phyloP scores from a whole-genome alignment of 179 eudicot genomes.

The Monotropa hypopitys region DNA sequence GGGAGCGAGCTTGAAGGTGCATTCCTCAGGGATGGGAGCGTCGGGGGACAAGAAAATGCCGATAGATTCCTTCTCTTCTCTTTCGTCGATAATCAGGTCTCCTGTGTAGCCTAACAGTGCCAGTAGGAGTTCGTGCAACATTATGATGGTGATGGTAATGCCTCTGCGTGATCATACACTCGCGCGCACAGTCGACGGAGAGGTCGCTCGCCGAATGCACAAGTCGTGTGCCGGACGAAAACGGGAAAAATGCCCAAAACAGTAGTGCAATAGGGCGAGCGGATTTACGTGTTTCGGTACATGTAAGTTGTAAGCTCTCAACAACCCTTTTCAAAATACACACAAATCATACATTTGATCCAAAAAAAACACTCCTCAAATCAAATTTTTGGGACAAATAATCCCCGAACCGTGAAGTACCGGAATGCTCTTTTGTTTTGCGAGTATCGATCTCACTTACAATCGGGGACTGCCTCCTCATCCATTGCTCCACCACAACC shows the following conservation, averaged over 20 bases:
- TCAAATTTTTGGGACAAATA: no score
- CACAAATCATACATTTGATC: no score
- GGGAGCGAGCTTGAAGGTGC: slow-evolving; percentile 78
- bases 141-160: slow-evolving; percentile 6
- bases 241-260: background rate
- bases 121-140: slow-evolving; percentile 81
- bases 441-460: no score
- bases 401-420: no score
- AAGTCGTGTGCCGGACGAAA: background rate
- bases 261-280: no score
- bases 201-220: background rate
- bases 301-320: no score
- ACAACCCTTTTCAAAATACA: no score
- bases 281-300: no score
- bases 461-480: no score
- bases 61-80: slow-evolving; percentile 32
- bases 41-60: slow-evolving; percentile 35
- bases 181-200: background rate
- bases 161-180: background rate
- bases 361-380: no score
- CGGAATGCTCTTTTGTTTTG: no score
- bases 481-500: no score
- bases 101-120: slow-evolving; percentile 91
- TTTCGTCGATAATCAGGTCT: slow-evolving; percentile 79
- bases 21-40: slow-evolving; percentile 33